These are phyloP conservation scores for Saussurea involucrata DNA, from an alignment of 129 eudicot genomes.

Conservation along the genomic window DNA sequence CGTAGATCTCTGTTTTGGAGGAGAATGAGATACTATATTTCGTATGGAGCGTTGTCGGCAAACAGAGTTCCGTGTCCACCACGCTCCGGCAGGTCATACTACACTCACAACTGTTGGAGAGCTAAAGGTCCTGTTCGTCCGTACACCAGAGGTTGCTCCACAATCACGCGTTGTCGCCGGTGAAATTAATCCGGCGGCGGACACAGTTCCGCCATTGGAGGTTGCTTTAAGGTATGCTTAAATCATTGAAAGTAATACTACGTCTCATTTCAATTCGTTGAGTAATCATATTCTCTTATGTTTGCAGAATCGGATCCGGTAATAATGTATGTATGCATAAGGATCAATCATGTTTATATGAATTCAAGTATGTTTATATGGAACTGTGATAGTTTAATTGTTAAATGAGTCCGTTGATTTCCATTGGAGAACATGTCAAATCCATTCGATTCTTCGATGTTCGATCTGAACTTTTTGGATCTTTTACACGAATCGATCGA, in stretches of 20 bases:
- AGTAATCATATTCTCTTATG: background rate
- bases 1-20: constrained; percentile 62
- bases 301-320: background rate
- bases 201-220: background rate
- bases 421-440: background rate
- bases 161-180: constrained; percentile 74
- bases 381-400: background rate
- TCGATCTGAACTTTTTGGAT: no score
- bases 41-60: constrained; percentile 76
- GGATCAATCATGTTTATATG: background rate
- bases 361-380: background rate
- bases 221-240: background rate
- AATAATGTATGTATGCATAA: background rate
- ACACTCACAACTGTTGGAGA: constrained; percentile 60
- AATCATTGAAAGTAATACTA: background rate
- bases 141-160: constrained; percentile 74
- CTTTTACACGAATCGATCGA: no score
- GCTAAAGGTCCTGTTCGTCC: constrained; percentile 65
- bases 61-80: constrained; percentile 81
- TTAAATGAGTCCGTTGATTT: background rate
- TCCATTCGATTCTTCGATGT: background rate
- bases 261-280: background rate
- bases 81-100: constrained; percentile 80
- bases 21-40: constrained; percentile 45
- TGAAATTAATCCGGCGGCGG: constrained; percentile 6